Evolutionary conservation across 2,329 filamentous ascomycete genomes (phyloP).

Genomic region (Bimuria novae-zelandiae): DNA sequence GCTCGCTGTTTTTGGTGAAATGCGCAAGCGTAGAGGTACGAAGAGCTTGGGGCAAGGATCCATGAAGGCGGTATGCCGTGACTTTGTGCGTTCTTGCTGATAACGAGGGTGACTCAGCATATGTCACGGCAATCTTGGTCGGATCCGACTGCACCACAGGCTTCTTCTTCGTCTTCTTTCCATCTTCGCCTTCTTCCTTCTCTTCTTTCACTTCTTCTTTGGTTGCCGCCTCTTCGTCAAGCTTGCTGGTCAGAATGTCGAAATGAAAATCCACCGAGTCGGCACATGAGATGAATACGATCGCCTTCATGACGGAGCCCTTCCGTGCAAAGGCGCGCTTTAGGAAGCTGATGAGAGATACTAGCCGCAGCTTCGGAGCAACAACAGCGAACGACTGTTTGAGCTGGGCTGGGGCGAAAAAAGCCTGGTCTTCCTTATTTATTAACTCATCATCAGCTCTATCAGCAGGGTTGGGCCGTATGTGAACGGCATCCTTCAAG

Average conservation of each 20-base stretch:
- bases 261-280: conserved; percentile 98
- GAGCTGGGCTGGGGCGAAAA: conserved; percentile 86
- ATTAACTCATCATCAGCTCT: conserved; percentile 55
- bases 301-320: conserved; percentile 93
- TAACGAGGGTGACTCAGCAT: conserved; percentile 71
- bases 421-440: conserved; percentile 57
- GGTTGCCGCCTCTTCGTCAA: conserved; percentile 33
- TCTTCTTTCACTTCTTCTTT: conserved; percentile 28
- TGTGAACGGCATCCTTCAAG: conserved; percentile 87
- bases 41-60: conserved; percentile 84
- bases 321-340: conserved; percentile 86
- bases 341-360: conserved; percentile 81
- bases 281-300: conserved; percentile 95
- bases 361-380: conserved; percentile 86
- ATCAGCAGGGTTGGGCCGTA: conserved; percentile 68
- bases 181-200: conserved; percentile 26
- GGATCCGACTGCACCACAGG: conserved; percentile 47
- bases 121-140: conserved; percentile 56
- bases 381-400: conserved; percentile 90
- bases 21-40: conserved; percentile 84
- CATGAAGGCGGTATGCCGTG: conserved; percentile 85
- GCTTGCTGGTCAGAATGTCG: conserved; percentile 68
- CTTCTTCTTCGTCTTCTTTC: conserved; percentile 37
- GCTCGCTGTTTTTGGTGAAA: conserved; percentile 74
- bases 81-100: conserved; percentile 78